phyloP scores from a whole-genome alignment of 495 filamentous ascomycete genomes.

The Penicillium ochrochloron region DNA sequence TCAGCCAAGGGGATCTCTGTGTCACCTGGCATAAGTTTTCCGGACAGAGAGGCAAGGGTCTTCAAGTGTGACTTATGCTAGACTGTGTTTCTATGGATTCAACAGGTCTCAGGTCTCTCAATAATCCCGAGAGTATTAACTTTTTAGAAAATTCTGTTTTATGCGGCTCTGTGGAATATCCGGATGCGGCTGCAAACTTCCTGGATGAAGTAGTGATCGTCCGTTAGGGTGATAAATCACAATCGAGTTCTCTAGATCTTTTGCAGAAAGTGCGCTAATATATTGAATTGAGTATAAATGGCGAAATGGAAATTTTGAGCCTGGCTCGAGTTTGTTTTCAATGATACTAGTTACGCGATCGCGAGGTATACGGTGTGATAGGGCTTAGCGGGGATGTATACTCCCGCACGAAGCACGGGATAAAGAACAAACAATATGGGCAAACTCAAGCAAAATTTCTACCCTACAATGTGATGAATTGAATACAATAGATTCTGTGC shows the following conservation, averaged over 20 bases:
- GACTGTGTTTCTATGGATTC: background rate
- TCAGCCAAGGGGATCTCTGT: background rate
- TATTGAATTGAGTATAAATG: too few species aligned
- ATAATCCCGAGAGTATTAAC: background rate
- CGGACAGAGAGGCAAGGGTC: background rate
- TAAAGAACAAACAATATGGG: background rate
- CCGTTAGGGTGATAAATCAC: background rate
- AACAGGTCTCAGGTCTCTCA: background rate
- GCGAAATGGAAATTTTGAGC: background rate
- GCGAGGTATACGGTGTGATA: background rate
- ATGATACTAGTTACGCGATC: background rate
- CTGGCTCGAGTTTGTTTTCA: background rate
- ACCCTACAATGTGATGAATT: background rate
- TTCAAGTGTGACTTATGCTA: background rate
- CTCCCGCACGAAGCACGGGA: background rate
- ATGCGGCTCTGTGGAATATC: background rate
- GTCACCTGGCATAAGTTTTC: background rate
- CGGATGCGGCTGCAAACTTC: background rate
- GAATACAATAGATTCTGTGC: background rate
- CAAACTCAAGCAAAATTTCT: background rate
- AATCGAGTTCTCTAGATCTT: background rate
- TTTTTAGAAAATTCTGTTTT: background rate
- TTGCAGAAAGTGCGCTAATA: too few species aligned
- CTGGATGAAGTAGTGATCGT: background rate
- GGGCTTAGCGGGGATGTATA: background rate